Evolutionary conservation across 2,329 filamentous ascomycete species (phyloP).

Genomic region (Cytospora chrysosperma): DNA sequence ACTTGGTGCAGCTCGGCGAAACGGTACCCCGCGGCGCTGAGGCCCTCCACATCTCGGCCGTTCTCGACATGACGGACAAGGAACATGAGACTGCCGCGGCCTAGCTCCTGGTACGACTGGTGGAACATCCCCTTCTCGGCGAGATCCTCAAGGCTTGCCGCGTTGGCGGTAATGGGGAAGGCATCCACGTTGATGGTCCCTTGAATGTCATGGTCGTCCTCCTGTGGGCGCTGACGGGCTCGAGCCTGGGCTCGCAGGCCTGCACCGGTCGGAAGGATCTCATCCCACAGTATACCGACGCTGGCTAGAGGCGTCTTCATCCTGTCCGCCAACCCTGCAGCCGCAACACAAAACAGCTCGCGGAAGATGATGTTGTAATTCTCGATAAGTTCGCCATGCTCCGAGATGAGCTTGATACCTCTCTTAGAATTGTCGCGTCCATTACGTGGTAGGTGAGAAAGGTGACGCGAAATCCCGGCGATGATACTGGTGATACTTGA

Average conservation of each 20-base stretch:
- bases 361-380: constrained; percentile 77
- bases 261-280: constrained; percentile 67
- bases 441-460: constrained; percentile 50
- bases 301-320: constrained; percentile 62
- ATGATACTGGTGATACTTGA: constrained; percentile 64
- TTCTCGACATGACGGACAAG: constrained; percentile 64
- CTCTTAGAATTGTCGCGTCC: constrained; percentile 37
- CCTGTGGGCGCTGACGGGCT: constrained; percentile 11
- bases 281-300: constrained; percentile 71
- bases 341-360: constrained; percentile 80
- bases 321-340: constrained; percentile 67
- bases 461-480: constrained; percentile 68
- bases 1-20: constrained; percentile 73
- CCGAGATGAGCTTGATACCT: constrained; percentile 48
- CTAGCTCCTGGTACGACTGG: constrained; percentile 40
- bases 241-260: constrained; percentile 12
- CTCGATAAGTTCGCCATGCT: constrained; percentile 57
- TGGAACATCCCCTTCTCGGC: constrained; percentile 42
- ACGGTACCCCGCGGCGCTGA: constrained; percentile 73
- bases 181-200: constrained; percentile 16
- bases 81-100: constrained; percentile 78
- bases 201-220: constrained; percentile 5
- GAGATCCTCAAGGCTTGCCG: constrained; percentile 32
- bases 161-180: constrained; percentile 21
- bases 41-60: constrained; percentile 57